Percentiles rank a stretch among this genome's conserved stretches.
Evolutionary conservation across 352 stramenopile species (phyloP).

Genomic region (Phytophthora quininea): DNA sequence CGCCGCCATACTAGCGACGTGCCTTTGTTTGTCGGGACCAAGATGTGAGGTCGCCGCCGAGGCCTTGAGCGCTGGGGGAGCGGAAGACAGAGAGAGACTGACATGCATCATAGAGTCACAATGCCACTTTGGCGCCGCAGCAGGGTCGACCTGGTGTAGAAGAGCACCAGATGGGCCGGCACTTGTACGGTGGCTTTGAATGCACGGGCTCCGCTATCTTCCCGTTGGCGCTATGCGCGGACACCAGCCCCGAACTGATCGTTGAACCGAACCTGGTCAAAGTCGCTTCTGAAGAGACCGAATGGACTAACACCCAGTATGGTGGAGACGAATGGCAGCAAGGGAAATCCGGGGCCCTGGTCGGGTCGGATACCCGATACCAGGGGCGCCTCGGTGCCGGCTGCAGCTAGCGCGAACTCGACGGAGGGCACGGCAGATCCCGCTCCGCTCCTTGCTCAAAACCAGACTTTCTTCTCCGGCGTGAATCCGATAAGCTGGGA

Average conservation of each 20-base stretch:
- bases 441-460: neutral
- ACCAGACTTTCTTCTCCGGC: neutral
- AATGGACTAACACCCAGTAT: neutral
- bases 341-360: too few relatives aligned
- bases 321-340: neutral
- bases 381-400: too few relatives aligned
- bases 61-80: conserved; percentile 9
- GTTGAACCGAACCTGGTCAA: neutral
- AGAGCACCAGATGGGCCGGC: neutral
- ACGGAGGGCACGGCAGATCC: neutral
- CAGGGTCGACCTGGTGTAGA: neutral
- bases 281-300: neutral
- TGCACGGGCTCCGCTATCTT: neutral
- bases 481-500: neutral
- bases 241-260: neutral
- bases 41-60: conserved; percentile 27
- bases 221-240: neutral
- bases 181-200: neutral
- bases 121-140: neutral
- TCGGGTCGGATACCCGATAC: neutral
- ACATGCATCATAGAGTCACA: conserved; percentile 3
- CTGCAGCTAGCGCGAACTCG: neutral
- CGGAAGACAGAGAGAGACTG: conserved; percentile 27
- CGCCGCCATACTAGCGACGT: conserved; percentile 22
- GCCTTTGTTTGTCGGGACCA: conserved; percentile 21